These are phyloP conservation scores for Leccinum truebloodii DNA, from an alignment of 768 basidiomycete genomes.

Conservation along the genomic window DNA sequence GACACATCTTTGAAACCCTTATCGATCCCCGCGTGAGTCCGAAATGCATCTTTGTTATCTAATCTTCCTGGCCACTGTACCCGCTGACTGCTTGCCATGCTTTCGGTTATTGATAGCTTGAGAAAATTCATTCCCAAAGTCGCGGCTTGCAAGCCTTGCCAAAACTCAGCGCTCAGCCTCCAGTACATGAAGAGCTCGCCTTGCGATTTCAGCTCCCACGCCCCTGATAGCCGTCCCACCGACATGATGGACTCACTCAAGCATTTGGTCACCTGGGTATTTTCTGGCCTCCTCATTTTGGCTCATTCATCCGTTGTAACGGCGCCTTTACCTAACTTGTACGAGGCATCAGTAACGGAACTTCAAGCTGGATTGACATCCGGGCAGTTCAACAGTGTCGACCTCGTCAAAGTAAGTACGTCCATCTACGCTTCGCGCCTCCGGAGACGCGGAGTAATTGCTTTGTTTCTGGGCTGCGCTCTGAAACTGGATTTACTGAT, in stretches of 20 bases:
- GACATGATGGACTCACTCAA: conserved; percentile 10
- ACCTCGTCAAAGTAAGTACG: conserved; percentile 39
- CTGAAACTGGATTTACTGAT: background rate
- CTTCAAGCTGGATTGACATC: conserved; percentile 39
- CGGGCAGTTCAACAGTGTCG: conserved; percentile 40
- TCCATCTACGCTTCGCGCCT: background rate
- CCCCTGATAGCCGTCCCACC: background rate
- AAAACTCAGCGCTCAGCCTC: background rate
- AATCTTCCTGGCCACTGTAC: conserved; percentile 1
- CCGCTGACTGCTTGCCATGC: conserved; percentile 13
- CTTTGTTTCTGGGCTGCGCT: no score
- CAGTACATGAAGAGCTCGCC: conserved; percentile 7
- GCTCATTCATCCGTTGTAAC: conserved; percentile 5
- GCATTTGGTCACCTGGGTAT: conserved; percentile 9
- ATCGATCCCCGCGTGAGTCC: background rate
- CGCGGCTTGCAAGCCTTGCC: background rate
- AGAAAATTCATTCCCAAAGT: conserved; percentile 1
- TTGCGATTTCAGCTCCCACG: background rate
- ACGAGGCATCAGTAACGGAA: conserved; percentile 41
- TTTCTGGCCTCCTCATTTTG: conserved; percentile 2
- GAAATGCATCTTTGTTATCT: background rate
- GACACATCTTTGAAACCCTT: conserved; percentile 1
- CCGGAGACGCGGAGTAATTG: background rate
- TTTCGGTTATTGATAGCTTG: conserved; percentile 6
- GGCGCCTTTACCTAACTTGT: conserved; percentile 38